Conservation (phyloP, 2,329 filamentous ascomycete species). For the Zasmidium angulare region DNA sequence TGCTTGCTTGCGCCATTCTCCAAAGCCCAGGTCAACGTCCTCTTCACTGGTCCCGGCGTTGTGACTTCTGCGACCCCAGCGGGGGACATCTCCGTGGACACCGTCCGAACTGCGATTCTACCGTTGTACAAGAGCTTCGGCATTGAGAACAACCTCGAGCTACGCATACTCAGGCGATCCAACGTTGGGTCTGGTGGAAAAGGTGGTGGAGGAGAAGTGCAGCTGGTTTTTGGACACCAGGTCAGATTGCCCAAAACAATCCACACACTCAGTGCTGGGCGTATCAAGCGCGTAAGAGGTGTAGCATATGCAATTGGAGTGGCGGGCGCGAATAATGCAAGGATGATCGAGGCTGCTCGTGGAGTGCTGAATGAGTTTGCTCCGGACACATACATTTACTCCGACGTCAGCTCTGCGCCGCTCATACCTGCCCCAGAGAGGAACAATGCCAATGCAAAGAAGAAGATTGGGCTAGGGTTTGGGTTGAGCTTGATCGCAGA, state of each 20-base stretch:
- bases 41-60: constrained; percentile 86
- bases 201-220: constrained; percentile 88
- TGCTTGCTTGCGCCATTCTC: constrained; percentile 91
- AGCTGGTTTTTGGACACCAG: constrained; percentile 89
- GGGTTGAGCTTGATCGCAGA: constrained; percentile 89
- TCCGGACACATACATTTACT: constrained; percentile 86
- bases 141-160: constrained; percentile 80
- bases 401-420: constrained; percentile 62
- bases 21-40: constrained; percentile 85
- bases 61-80: constrained; percentile 82
- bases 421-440: constrained; percentile 70
- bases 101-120: constrained; percentile 86
- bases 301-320: constrained; percentile 94
- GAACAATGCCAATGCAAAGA: constrained; percentile 52
- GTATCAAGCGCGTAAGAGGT: constrained; percentile 84
- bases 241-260: constrained; percentile 91
- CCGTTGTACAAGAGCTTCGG: constrained; percentile 89
- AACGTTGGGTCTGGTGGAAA: constrained; percentile 72
- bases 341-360: constrained; percentile 89
- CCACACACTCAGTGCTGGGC: constrained; percentile 79
- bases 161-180: constrained; percentile 76
- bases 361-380: constrained; percentile 84
- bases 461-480: constrained; percentile 79
- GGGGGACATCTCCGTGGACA: constrained; percentile 89
- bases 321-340: constrained; percentile 85